Evolutionary conservation across 345 rosid species (phyloP), one percentile per base, ranked within the genome.

Genomic region (Psidium friedrichsthalianum): DNA sequence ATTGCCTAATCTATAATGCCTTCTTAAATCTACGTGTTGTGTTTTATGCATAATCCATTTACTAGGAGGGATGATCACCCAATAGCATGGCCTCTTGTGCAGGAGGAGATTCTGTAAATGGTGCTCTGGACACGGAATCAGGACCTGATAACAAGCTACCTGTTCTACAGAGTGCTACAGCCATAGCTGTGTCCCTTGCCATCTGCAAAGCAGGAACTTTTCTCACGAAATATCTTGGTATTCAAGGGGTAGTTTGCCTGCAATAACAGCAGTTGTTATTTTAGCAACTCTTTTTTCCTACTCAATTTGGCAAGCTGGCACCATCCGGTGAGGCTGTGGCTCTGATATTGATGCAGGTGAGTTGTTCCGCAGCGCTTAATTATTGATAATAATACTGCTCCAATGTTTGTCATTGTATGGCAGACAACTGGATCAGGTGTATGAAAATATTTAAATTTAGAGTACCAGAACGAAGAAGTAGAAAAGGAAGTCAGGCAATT

Each of bases 281-380:
- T 86, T 95, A 82, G 97, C 98, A 80, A 93, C 96, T 29, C 83
- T 86, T 16, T 94, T 94, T 97, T 86, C 99, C 98, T 6, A n/a
- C 87, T n/a, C 94, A 91, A 56, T 97, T 95, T 86, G 90, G 90
- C 82, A 87, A 87, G 57, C 94, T 97, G 84, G 98, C 98, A 87
- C 95, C 97, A 58, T 86, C 98, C 56, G 96, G 97, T 49, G 98
- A 97, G 89, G 96, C 98, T 82, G 90, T 97, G 93, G 98, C 98
- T 86, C 49, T 97, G 61, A 94, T 95, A 88, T 93, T 97, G 83
- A 97, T 93, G 98, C 99, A 95, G 96, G 99, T 93, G 85, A 89
- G 88, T 57, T 32, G 47, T 69, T 69, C 7, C 0, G 1, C 10
- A 18, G 78, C 40, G 24, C 47, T 21, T 69, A 21, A 36, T 69